Base-by-base conservation (phyloP, 352 stramenopile genomes). In the Pythium utonaiense region DNA sequence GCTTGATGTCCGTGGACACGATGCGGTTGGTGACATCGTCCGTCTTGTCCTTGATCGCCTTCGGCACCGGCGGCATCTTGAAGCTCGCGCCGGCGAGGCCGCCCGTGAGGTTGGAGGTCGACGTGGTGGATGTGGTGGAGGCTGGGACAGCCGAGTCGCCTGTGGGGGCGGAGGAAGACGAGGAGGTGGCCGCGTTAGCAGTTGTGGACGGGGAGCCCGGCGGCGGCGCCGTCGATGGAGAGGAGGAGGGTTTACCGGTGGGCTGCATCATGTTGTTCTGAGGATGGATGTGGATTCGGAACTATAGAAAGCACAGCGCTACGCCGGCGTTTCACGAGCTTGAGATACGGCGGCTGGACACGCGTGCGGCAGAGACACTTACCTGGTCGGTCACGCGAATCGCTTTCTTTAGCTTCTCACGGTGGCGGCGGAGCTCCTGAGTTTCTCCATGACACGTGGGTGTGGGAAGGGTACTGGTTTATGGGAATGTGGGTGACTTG, bases 21-120 rank as follows among this genome's bases (percentile, higher is more conserved):
- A 92, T 92, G 60, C 80, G 80, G 38, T 84, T 70, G 54, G 80
- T 75, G 51, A 92, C 58, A 44, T 86, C 80, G 65, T 92, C 82
- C 28, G 82, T 80, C 60, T 75, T 82, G 49, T 87, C 80, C 60
- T 83, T 86, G 59, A 92, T 64, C 12, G 71, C 78, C 28, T 82
- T 75, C 24, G 57, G 57, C 57, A 64, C 57, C 25, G 49, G 48
- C 25, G 80, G 82, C 62, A 90, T 69, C 64, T 90, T 77, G 54
- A 69, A 69, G 62, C 55, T 69, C 17, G 34, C 16, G 17, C 24
- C 34, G 22, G 31, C 25, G 38, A 58, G 9, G 19, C 33, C 21
- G 31, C 59, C 53, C 27, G 41, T 33, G 34, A 62, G 60, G 10
- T 62, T 83, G 51, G 51, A 79, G 71, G 30, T 77, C 74, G 34